phyloP scores from a whole-genome alignment of 2,329 filamentous ascomycete species.

The Monosporascus sp. region DNA sequence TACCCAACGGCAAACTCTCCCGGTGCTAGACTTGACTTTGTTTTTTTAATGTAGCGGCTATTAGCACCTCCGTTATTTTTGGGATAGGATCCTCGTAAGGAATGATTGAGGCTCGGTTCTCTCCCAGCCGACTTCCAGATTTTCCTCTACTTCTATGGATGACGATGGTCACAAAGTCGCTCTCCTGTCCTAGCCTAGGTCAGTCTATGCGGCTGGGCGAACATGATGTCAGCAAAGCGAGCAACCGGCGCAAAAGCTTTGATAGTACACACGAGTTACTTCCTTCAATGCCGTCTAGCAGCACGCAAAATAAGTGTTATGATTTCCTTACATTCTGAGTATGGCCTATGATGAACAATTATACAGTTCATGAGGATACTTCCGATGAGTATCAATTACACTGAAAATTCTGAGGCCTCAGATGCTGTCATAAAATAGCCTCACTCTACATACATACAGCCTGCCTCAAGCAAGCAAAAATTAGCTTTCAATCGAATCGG shows the following conservation, averaged over 20 bases:
- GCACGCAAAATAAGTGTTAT: not conserved
- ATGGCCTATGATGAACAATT: slow-evolving; percentile 27
- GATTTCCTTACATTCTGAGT: not conserved
- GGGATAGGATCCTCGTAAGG: too few species aligned
- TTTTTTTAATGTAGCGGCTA: too few species aligned
- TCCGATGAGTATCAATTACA: slow-evolving; percentile 26
- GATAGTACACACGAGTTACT: not conserved
- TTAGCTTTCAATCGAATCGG: not conserved
- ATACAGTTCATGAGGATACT: slow-evolving; percentile 26
- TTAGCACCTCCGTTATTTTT: too few species aligned
- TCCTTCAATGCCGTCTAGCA: not conserved
- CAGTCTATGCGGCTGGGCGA: too few species aligned
- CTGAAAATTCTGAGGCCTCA: slow-evolving; percentile 31
- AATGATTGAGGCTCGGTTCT: too few species aligned
- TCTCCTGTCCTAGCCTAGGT: too few species aligned
- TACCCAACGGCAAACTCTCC: too few species aligned
- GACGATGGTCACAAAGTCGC: too few species aligned
- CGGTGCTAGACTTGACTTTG: too few species aligned
- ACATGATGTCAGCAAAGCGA: too few species aligned
- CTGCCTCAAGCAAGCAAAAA: not conserved
- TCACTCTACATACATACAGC: not conserved
- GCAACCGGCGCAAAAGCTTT: not conserved
- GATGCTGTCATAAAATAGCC: not conserved
- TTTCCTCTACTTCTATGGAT: too few species aligned
- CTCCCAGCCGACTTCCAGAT: too few species aligned